A percentile compares a stretch with the other conserved stretches of the same genome.
phyloP scores from a whole-genome alignment of 306 rosid genomes.

The Prunus fruticosa region DNA sequence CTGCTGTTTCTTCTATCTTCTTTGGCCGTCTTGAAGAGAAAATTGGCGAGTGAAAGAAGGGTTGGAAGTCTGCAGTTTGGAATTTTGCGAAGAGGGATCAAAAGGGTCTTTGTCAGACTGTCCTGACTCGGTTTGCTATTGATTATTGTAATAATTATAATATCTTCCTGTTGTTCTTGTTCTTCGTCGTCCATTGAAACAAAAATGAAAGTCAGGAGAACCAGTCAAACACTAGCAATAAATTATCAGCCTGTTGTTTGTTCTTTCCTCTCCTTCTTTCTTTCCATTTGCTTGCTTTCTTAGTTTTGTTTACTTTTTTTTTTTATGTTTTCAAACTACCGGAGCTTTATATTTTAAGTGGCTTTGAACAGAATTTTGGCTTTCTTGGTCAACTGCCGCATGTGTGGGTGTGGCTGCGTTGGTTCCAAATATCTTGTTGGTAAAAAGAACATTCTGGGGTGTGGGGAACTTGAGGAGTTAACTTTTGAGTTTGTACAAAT shows the following conservation, averaged over 20 bases:
- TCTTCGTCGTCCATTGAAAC: slow-evolving; percentile 26
- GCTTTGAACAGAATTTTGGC: neutral
- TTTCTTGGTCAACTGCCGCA: neutral
- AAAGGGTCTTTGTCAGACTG: slow-evolving; percentile 52
- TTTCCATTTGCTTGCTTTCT: neutral
- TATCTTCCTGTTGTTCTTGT: slow-evolving; percentile 17
- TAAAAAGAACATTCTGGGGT: neutral
- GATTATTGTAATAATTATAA: slow-evolving; percentile 10
- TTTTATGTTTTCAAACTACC: neutral
- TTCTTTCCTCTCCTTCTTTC: neutral
- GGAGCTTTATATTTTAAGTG: neutral
- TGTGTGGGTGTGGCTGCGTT: neutral
- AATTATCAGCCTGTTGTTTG: neutral
- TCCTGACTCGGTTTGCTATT: slow-evolving; percentile 2
- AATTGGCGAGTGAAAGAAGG: slow-evolving; percentile 7
- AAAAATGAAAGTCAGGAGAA: slow-evolving; percentile 27
- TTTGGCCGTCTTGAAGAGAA: slow-evolving; percentile 14
- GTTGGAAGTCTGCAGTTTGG: slow-evolving; percentile 31
- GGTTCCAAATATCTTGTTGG: neutral
- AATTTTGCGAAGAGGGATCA: slow-evolving; percentile 22
- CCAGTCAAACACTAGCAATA: slow-evolving; percentile 30
- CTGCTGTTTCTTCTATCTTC: neutral
- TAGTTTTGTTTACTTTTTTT: neutral
- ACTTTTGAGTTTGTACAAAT: neutral
- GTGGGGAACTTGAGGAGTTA: neutral